phyloP scores from a whole-genome alignment of 2,329 filamentous ascomycete species.

The Grosmannia serpens region DNA sequence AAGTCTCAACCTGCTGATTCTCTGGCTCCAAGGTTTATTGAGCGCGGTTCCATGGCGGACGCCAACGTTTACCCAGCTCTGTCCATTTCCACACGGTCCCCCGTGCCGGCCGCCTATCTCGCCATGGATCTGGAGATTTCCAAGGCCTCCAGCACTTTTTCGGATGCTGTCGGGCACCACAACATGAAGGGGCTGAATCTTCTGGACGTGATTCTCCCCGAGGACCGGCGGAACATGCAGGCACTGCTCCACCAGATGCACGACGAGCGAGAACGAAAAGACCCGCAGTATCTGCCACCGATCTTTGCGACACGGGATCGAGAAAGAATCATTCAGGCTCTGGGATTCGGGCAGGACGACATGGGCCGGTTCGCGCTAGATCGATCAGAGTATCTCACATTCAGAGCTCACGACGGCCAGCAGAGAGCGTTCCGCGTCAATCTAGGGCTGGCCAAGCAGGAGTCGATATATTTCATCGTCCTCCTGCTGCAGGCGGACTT shows the following conservation, averaged over 20 bases:
- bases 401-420: constrained; percentile 40
- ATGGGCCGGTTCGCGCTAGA: constrained; percentile 39
- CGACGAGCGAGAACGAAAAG: constrained; percentile 44
- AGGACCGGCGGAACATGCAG: constrained; percentile 41
- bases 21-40: constrained; percentile 36
- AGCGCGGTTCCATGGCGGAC: constrained; percentile 37
- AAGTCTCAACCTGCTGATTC: constrained; percentile 42
- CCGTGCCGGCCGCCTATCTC: constrained; percentile 46
- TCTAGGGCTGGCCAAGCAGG: constrained; percentile 46
- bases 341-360: constrained; percentile 43
- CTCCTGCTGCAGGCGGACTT: constrained; percentile 29
- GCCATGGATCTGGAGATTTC: constrained; percentile 47
- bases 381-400: constrained; percentile 43
- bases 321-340: constrained; percentile 40
- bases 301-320: constrained; percentile 46
- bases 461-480: constrained; percentile 52
- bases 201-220: constrained; percentile 38
- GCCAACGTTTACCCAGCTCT: constrained; percentile 35
- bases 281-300: constrained; percentile 52
- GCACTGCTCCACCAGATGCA: constrained; percentile 40
- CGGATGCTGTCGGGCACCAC: constrained; percentile 40
- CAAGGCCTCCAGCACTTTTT: constrained; percentile 43
- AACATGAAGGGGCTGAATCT: constrained; percentile 38
- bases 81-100: constrained; percentile 26
- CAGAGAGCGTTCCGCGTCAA: constrained; percentile 37